Base-by-base conservation (phyloP, 352 stramenopile species). In the Phytophthora pluvialis region DNA sequence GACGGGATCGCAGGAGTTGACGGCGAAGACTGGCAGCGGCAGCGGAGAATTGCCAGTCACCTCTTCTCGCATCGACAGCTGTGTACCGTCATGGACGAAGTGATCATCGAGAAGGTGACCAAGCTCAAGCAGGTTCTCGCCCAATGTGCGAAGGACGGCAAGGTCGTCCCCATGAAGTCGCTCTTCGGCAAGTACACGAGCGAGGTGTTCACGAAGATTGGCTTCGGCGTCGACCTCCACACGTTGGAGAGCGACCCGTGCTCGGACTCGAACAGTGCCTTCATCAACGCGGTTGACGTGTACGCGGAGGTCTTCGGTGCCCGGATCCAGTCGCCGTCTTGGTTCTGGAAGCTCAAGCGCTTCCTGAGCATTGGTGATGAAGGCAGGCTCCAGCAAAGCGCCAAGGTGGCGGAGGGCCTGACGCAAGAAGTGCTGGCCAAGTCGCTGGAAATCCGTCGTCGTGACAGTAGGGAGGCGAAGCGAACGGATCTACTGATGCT, bases 191-290 rank as follows among this genome's bases (percentile, higher is more conserved):
- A 81, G 21, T 84, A 86, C 55, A 89, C 84, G 13, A 83, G 86
- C 47, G 86, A 95, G 31, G 74, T 88, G 7, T 91, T 95, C 54
- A 78, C 73, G 1, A 81, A 89, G 42, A 84, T 93, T 26, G 81
- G 78, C 11, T 93, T 95, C 58, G 82, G 83, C 13, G 69, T 76
- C 4, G 58, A 72, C 18, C 61, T 77, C 18, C 35, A 76, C 52
- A 65, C 50, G 15, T 25, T 77, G 18, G 64, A 62, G 1, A 50
- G 57, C 21, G 54, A 73, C n/a, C 35, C 65, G 5, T 59, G 70
- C 21, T 43, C 52, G 6, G 43, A 68, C 25, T 61, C 73, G 48
- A 57, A 70, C 25, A 59, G 72, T 21, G 42, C 59, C 10, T 72
- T 73, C 39, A 63, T 77, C 26, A 58, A 73, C 25, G 64, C 56